phyloP scores from a whole-genome alignment of 2,329 filamentous ascomycete species.

The Penicillium sclerotigenum region DNA sequence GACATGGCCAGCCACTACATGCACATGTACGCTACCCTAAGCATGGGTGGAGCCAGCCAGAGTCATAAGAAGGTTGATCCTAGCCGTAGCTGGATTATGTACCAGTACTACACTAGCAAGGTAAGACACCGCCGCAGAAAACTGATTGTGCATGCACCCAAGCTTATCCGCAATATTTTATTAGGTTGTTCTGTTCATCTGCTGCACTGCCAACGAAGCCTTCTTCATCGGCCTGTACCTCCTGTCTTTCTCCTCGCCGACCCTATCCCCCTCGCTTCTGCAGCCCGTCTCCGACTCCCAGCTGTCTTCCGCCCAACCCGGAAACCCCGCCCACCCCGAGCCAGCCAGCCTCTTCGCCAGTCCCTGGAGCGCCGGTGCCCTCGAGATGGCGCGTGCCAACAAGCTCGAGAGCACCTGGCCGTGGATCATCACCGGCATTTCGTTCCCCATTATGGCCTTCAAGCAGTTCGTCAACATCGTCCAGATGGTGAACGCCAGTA shows the following conservation, averaged over 20 bases:
- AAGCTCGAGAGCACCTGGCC: constrained; percentile 77
- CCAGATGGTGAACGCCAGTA: constrained; percentile 88
- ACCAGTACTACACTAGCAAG: constrained; percentile 96
- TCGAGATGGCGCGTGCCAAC: constrained; percentile 90
- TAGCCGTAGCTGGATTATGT: constrained; percentile 81
- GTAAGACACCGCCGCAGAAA: constrained; percentile 47
- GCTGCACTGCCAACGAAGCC: constrained; percentile 86
- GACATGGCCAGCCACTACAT: constrained; percentile 97
- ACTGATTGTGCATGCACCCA: neutral
- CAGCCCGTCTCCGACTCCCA: constrained; percentile 56
- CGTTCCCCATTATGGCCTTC: constrained; percentile 79
- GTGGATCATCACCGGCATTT: constrained; percentile 77
- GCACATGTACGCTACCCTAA: constrained; percentile 95
- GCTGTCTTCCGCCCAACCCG: constrained; percentile 57
- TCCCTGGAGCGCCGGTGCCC: constrained; percentile 85
- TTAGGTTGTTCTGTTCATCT: constrained; percentile 83
- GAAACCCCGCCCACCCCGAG: constrained; percentile 64
- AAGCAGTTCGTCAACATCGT: constrained; percentile 95
- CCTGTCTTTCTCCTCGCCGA: constrained; percentile 90
- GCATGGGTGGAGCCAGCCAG: constrained; percentile 73
- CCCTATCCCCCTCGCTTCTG: constrained; percentile 79
- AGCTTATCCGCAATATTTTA: neutral
- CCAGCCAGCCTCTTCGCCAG: constrained; percentile 77
- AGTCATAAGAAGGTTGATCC: constrained; percentile 95
- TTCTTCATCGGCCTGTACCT: constrained; percentile 99